Percentiles rank a stretch among this genome's conserved stretches.
Conservation (phyloP, 2,329 filamentous ascomycete genomes). For the Fusarium napiforme region DNA sequence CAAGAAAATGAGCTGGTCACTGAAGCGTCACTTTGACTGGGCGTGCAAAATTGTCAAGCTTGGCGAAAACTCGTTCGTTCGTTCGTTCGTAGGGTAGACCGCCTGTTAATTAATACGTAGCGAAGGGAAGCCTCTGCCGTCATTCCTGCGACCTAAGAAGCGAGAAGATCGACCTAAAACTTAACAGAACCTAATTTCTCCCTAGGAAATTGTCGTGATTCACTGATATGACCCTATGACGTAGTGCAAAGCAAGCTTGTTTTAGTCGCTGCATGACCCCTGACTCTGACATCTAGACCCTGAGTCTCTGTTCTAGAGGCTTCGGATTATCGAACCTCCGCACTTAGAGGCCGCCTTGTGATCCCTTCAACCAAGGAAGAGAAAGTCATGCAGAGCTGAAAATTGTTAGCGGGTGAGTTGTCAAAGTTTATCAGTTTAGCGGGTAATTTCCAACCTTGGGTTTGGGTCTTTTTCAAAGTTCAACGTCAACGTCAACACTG, state of each 20-base stretch:
- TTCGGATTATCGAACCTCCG: slow-evolving; percentile 1
- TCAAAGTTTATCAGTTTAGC: not conserved
- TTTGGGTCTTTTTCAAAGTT: not conserved
- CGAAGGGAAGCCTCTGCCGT: slow-evolving; percentile 31
- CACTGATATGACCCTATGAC: slow-evolving; percentile 26
- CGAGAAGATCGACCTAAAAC: slow-evolving; percentile 6
- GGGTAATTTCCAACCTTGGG: not conserved
- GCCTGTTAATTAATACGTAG: slow-evolving; percentile 12
- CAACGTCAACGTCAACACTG: not conserved
- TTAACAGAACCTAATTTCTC: slow-evolving; percentile 2
- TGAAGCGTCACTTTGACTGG: slow-evolving; percentile 12
- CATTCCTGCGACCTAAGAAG: slow-evolving; percentile 16
- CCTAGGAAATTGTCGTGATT: slow-evolving; percentile 31
- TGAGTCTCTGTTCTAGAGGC: not conserved
- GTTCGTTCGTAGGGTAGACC: not conserved
- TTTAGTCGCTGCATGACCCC: slow-evolving; percentile 24
- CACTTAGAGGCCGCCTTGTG: not conserved
- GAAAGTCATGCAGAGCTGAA: not conserved
- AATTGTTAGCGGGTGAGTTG: not conserved
- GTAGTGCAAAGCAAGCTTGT: slow-evolving; percentile 31
- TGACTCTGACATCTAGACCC: not conserved
- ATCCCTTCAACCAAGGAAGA: slow-evolving; percentile 1
- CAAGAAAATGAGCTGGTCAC: not conserved
- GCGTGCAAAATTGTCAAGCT: not conserved
- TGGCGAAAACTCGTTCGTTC: not conserved